Conservation (phyloP, 2,329 filamentous ascomycete species). For the Parastagonospora avenae region DNA sequence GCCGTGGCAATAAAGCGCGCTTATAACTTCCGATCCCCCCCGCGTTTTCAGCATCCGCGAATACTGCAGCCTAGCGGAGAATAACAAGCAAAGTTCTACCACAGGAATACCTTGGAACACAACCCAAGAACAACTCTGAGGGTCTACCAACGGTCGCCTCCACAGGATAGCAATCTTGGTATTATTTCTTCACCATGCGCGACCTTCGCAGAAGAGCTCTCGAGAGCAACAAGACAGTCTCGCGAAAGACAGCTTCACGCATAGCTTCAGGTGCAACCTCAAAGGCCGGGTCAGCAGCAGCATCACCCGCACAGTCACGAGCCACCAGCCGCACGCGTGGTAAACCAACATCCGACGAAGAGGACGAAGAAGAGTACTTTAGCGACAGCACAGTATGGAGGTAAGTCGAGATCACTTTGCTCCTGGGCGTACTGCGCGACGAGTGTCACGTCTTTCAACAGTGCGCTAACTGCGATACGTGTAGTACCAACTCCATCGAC, state of each 20-base stretch:
- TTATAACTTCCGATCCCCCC: slow-evolving; percentile 23
- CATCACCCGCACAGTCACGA: slow-evolving; percentile 64
- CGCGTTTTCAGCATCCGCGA: slow-evolving; percentile 22
- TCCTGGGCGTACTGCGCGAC: not conserved
- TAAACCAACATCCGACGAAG: slow-evolving; percentile 68
- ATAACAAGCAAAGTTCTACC: not conserved
- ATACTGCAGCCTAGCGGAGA: slow-evolving; percentile 18
- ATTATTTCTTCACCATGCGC: slow-evolving; percentile 55
- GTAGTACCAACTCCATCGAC: slow-evolving; percentile 69
- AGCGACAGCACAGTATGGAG: slow-evolving; percentile 65
- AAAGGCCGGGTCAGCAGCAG: slow-evolving; percentile 61
- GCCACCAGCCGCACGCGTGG: slow-evolving; percentile 57
- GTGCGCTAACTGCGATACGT: slow-evolving; percentile 24
- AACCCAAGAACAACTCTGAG: too few species aligned
- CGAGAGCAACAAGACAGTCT: slow-evolving; percentile 74
- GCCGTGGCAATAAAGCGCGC: slow-evolving; percentile 40
- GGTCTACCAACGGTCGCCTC: too few species aligned
- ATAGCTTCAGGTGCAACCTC: slow-evolving; percentile 63
- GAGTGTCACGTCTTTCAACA: slow-evolving; percentile 8
- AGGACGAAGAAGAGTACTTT: slow-evolving; percentile 68
- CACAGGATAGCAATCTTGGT: too few species aligned
- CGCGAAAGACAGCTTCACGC: slow-evolving; percentile 67
- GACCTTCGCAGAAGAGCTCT: slow-evolving; percentile 70
- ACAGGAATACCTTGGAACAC: slow-evolving; percentile 16
- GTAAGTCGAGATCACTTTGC: slow-evolving; percentile 44